Evolutionary conservation across 805 yeast species (phyloP), one percentile per base, ranked within the genome.

Genomic region (Candida loeiensis): DNA sequence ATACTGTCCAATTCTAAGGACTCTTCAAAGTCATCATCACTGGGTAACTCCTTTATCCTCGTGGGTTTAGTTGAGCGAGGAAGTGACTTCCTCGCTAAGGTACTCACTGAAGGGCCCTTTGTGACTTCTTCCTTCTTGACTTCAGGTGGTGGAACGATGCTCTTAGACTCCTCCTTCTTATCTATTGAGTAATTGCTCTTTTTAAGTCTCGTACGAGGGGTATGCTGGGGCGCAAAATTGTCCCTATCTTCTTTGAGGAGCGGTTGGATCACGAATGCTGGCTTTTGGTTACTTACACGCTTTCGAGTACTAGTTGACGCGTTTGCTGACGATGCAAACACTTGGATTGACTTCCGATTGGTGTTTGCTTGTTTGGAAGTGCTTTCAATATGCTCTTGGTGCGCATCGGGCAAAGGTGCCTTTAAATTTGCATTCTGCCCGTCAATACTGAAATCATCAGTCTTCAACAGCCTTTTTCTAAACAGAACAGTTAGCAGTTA

Each of bases 391-490:
- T n/a, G n/a, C n/a, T n/a, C n/a, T n/a, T n/a, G n/a, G n/a, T n/a
- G n/a, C n/a, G n/a, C n/a, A n/a, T n/a, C n/a, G n/a, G n/a, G n/a
- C n/a, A n/a, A n/a, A n/a, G n/a, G n/a, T 21, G 9, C 24, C 9
- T 21, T 9, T 21, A 11, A 25, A 13, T 25, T 13, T 6, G 27
- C 13, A 8, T n/a, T 28, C 13, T 27, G 19, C 7, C 30, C 21
- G 29, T 28, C 15, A 18, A 56, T 55, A 26, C 44, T 50, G 27
- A 56, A 48, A 13, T 38, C 46, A 5, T 45, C 48, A 15, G 46
- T 45, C 24, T 51, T 43, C 26, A 54, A 45, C n/a, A 36, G 42
- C 30, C 55, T 47, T 30, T 38, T 43, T 19, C 58, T 56, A 35
- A 13, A 6, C 15, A 21, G 9, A 6, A 21, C 24, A 21, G 24